A percentile compares a stretch with the other conserved stretches of the same genome.
These are phyloP conservation scores for Quercus phellos DNA, from an alignment of 331 rosid species.

Conservation along the genomic window DNA sequence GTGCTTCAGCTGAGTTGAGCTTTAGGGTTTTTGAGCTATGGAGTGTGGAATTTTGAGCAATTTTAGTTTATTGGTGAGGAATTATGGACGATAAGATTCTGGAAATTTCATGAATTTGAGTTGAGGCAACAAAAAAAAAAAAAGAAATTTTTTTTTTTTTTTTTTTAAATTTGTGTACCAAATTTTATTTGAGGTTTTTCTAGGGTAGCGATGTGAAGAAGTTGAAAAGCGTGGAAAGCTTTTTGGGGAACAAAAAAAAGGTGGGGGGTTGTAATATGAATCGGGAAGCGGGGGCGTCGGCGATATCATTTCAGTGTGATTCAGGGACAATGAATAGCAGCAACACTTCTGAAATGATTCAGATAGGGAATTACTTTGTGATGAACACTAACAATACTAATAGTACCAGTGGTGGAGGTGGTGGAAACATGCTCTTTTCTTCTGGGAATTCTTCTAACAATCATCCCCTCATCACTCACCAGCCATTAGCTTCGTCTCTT, in stretches of 20 bases:
- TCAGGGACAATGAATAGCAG: conserved; percentile 61
- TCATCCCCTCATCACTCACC: conserved; percentile 52
- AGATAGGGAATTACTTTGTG: conserved; percentile 64
- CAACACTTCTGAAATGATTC: conserved; percentile 66
- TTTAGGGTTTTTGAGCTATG: neutral
- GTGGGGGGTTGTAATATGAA: conserved; percentile 42
- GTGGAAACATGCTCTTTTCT: conserved; percentile 56
- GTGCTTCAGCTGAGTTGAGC: neutral
- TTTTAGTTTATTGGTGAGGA: too few species aligned
- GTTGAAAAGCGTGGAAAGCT: neutral
- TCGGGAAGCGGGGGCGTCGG: conserved; percentile 33
- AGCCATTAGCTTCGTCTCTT: conserved; percentile 56
- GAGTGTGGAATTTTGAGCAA: neutral
- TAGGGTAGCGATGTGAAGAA: neutral
- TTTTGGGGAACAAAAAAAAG: neutral
- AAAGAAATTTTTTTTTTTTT: too few species aligned
- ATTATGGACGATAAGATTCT: too few species aligned
- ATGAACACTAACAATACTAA: conserved; percentile 15
- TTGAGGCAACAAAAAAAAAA: too few species aligned
- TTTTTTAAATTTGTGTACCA: neutral
- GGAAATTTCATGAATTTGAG: too few species aligned
- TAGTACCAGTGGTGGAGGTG: neutral
- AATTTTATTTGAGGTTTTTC: neutral
- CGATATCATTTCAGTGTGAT: conserved; percentile 64
- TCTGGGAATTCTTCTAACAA: conserved; percentile 50